A percentile compares a stretch with the other conserved stretches of the same genome.
These are phyloP conservation scores for Nicotiana undulata DNA, from an alignment of 257 asterid species.

Conservation along the genomic window DNA sequence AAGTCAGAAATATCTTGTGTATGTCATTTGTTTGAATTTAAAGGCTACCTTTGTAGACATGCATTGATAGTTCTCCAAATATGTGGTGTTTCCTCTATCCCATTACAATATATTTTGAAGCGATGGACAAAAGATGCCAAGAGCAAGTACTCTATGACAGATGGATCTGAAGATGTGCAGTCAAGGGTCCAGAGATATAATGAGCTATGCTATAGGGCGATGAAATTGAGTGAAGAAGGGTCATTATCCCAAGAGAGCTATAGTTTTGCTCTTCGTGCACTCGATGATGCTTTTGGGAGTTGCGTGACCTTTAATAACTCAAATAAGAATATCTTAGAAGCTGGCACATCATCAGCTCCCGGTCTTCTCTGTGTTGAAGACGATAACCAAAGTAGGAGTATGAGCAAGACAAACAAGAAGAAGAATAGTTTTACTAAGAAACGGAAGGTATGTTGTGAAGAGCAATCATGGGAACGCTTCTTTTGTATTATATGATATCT, in stretches of 20 bases:
- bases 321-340: constrained; percentile 55
- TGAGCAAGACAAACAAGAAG: constrained; percentile 76
- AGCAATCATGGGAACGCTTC: background rate
- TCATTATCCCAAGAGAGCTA: constrained; percentile 85
- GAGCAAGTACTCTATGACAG: constrained; percentile 42
- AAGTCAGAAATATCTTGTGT: constrained; percentile 79
- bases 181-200: constrained; percentile 78
- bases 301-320: constrained; percentile 63
- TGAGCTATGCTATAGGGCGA: constrained; percentile 67
- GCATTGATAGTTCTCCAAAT: constrained; percentile 86
- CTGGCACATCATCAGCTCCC: constrained; percentile 62
- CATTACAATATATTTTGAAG: constrained; percentile 70
- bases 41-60: constrained; percentile 90
- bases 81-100: constrained; percentile 66
- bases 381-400: constrained; percentile 64
- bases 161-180: constrained; percentile 61
- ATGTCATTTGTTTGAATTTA: constrained; percentile 76
- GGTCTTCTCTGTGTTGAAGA: constrained; percentile 75
- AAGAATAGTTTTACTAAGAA: constrained; percentile 58
- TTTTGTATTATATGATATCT: background rate
- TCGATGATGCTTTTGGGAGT: constrained; percentile 76
- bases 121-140: constrained; percentile 93
- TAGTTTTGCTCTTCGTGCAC: constrained; percentile 47
- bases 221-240: constrained; percentile 85
- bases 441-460: constrained; percentile 59